phyloP scores from a whole-genome alignment of 768 basidiomycete species.

The Tricholomella constricta region DNA sequence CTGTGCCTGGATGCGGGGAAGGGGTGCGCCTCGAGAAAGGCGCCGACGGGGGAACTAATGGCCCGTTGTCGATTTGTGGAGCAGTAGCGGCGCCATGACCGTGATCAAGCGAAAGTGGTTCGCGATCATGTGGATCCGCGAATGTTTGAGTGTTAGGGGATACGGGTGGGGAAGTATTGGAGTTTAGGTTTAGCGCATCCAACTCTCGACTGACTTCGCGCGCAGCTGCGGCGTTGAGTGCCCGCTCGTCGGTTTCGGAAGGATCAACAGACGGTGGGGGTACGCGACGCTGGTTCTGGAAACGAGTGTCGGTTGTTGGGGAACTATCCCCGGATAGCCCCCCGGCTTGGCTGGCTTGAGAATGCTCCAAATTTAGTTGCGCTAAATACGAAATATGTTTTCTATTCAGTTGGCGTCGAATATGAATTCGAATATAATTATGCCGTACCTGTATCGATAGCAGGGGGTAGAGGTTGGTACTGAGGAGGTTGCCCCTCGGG shows the following conservation, averaged over 20 bases:
- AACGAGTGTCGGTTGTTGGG: slow-evolving; percentile 8
- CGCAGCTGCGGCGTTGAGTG: slow-evolving; percentile 67
- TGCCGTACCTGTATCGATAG: slow-evolving; percentile 1
- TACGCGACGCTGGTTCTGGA: slow-evolving; percentile 27
- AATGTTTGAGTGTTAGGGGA: slow-evolving; percentile 9
- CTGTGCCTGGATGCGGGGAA: slow-evolving; percentile 37
- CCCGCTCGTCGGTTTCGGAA: slow-evolving; percentile 54
- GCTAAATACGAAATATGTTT: background rate
- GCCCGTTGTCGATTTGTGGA: slow-evolving; percentile 6
- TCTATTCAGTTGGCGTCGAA: background rate
- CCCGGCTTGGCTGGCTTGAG: background rate
- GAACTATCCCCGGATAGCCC: slow-evolving; percentile 1
- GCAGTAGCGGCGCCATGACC: background rate
- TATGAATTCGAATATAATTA: background rate
- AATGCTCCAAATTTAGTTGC: background rate
- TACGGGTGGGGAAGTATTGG: slow-evolving; percentile 16
- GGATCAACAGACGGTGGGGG: slow-evolving; percentile 41
- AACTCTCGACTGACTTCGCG: slow-evolving; percentile 67
- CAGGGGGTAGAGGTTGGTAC: slow-evolving; percentile 10
- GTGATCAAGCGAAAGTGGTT: slow-evolving; percentile 18
- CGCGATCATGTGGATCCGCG: slow-evolving; percentile 17
- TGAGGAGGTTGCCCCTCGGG: slow-evolving; percentile 15
- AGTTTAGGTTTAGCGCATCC: slow-evolving; percentile 48
- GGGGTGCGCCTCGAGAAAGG: slow-evolving; percentile 40
- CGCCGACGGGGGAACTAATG: slow-evolving; percentile 38